phyloP scores from a whole-genome alignment of 1,284 basidiomycete genomes.

The Apiotrichum mycotoxinovorans region DNA sequence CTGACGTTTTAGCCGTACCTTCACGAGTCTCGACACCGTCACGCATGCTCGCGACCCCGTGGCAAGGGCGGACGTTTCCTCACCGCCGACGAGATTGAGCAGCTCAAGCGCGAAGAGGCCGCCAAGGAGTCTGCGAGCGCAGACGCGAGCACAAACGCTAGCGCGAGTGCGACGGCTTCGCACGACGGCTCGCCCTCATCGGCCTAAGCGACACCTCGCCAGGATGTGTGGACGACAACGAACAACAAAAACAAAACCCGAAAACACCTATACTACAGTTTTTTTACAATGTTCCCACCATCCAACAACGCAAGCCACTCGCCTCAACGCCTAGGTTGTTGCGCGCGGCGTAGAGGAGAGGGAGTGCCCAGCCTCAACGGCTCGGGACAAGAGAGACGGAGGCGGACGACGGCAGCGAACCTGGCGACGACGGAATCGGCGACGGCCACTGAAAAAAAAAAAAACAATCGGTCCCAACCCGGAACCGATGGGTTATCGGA shows the following conservation, averaged over 20 bases:
- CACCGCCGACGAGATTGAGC: conserved; percentile 81
- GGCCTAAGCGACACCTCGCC: background rate
- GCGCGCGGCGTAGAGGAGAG: background rate
- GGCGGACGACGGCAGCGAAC: background rate
- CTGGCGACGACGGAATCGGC: background rate
- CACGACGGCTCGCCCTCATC: conserved; percentile 2
- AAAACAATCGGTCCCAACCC: too few relatives aligned
- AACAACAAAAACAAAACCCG: too few relatives aligned
- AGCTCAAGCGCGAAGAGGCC: conserved; percentile 47
- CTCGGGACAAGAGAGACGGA: background rate
- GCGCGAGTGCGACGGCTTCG: background rate
- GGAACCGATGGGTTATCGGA: background rate
- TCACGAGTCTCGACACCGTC: conserved; percentile 94
- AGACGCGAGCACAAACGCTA: background rate
- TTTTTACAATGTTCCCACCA: too few relatives aligned
- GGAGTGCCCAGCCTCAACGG: background rate
- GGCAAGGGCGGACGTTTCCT: conserved; percentile 96
- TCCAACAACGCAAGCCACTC: background rate
- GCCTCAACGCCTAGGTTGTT: conserved; percentile 3
- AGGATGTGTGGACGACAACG: too few relatives aligned
- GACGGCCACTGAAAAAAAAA: background rate
- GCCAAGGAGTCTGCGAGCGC: conserved; percentile 17
- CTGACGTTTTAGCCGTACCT: conserved; percentile 73
- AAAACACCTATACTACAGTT: too few relatives aligned
- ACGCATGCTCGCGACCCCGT: conserved; percentile 92